phyloP scores from a whole-genome alignment of 2,329 filamentous ascomycete species.

The Paracamarosporium sp. region DNA sequence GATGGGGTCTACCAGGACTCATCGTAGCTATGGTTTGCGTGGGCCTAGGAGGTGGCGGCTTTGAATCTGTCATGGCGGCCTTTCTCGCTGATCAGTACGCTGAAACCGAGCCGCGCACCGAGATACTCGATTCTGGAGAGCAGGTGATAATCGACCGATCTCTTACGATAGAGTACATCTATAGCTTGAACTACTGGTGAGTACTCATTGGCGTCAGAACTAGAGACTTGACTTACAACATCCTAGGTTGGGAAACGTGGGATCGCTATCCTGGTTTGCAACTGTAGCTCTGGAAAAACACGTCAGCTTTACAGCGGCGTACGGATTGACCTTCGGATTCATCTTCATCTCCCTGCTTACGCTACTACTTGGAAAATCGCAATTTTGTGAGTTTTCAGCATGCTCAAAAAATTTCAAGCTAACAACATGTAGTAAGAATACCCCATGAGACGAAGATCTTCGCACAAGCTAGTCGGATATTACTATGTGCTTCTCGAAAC shows the following conservation, averaged over 20 bases:
- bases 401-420: not conserved
- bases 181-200: conserved; percentile 49
- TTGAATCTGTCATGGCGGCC: conserved; percentile 43
- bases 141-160: conserved; percentile 41
- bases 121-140: conserved; percentile 35
- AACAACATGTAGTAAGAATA: conserved; percentile 16
- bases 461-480: conserved; percentile 30
- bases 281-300: conserved; percentile 73
- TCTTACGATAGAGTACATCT: conserved; percentile 48
- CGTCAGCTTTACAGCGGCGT: conserved; percentile 72
- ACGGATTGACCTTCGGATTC: conserved; percentile 66
- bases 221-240: not conserved
- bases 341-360: conserved; percentile 68
- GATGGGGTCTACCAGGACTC: conserved; percentile 35
- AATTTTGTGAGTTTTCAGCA: conserved; percentile 19
- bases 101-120: conserved; percentile 24
- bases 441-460: conserved; percentile 31
- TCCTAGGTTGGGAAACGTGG: conserved; percentile 61
- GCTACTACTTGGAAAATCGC: conserved; percentile 47
- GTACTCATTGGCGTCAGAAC: not conserved
- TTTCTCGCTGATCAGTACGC: conserved; percentile 48
- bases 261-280: conserved; percentile 68
- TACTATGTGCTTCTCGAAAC: conserved; percentile 33
- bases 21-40: conserved; percentile 43
- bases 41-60: conserved; percentile 48